Base-by-base conservation (phyloP, 2,329 filamentous ascomycete genomes). In the Onygena corvina region DNA sequence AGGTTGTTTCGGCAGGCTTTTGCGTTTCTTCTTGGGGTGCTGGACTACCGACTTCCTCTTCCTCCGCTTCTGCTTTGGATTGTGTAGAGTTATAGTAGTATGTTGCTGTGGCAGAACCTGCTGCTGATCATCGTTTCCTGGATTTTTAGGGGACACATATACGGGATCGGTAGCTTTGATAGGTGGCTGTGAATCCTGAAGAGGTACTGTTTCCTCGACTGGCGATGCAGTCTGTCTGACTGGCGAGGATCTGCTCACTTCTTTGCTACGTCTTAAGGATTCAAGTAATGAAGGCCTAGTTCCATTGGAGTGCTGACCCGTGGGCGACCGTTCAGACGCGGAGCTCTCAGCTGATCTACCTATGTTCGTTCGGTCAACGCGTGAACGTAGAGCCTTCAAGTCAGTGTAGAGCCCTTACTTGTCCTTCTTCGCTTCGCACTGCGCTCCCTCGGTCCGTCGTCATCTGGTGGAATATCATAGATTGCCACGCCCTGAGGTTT, bases 381-480 rank as follows among this genome's bases (percentile, higher is more conserved):
- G 6, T 33, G 46, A 9, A 23, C n/a, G 44, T 23, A 40, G n/a
- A 40, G 9, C 20, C 21, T n/a, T 23, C n/a, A 3, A 12, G 36
- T 18, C 7, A 12, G 18, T 40, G 7, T 40, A 23, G 20, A n/a
- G n/a, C 3, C 12, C 53, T 30, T 55, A 56, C 54, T 48, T 44
- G 55, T 51, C 45, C 52, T 42, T 33, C 54, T 52, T 14, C 54
- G 50, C 23, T 56, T 56, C 3, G 47, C n/a, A 23, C 53, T 51
- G 30, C 57, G 54, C 21, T 61, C 57, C 8, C 23, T 21, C 20
- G 29, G 29, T 11, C 55, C 48, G 18, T 54, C 52, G 25, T 63
- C 61, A 18, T 68, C 63, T 3, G 56, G 54, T 1, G 63, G 62
- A 49, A 66, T 60, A 46, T 68, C 65, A 47, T 65, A 67, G 29